These are phyloP conservation scores for Solanum megistacrolobum DNA, from an alignment of 257 asterid species.

Conservation along the genomic window DNA sequence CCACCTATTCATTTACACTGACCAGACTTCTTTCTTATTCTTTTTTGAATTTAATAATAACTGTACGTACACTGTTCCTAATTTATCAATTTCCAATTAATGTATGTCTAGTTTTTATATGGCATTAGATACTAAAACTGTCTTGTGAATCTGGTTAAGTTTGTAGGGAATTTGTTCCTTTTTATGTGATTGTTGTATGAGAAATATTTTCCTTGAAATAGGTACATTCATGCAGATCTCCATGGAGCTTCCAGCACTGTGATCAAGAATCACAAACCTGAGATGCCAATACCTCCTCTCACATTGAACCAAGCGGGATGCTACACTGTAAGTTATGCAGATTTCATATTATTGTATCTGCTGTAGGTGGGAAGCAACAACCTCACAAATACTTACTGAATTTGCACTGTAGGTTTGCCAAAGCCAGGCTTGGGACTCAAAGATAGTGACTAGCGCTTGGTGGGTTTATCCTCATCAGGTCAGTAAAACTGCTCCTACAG, in stretches of 20 bases:
- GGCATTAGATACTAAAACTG: not conserved
- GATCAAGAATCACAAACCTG: slow-evolving; percentile 95
- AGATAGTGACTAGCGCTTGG: slow-evolving; percentile 99
- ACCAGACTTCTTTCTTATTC: not conserved
- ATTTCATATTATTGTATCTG: not conserved
- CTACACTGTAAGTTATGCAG: slow-evolving; percentile 63
- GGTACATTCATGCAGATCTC: slow-evolving; percentile 97
- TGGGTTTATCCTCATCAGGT: slow-evolving; percentile 99
- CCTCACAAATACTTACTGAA: not conserved
- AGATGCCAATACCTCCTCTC: slow-evolving; percentile 81
- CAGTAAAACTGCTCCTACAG: slow-evolving; percentile 97
- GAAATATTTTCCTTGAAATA: slow-evolving; percentile 22
- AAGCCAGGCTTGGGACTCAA: slow-evolving; percentile 99
- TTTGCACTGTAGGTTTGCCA: slow-evolving; percentile 72
- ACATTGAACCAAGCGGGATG: slow-evolving; percentile 95
- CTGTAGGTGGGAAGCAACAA: not conserved
- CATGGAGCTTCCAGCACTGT: slow-evolving; percentile 99
- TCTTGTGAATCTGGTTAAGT: not conserved
- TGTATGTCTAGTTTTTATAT: not conserved
- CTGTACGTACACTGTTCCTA: not conserved
- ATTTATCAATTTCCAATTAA: not conserved
- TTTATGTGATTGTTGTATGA: slow-evolving; percentile 2
- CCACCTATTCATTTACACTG: not conserved
- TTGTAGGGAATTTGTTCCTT: not conserved
- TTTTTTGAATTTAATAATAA: not conserved